phyloP scores from a whole-genome alignment of 768 basidiomycete genomes.

The Rhodotorula babjevae region DNA sequence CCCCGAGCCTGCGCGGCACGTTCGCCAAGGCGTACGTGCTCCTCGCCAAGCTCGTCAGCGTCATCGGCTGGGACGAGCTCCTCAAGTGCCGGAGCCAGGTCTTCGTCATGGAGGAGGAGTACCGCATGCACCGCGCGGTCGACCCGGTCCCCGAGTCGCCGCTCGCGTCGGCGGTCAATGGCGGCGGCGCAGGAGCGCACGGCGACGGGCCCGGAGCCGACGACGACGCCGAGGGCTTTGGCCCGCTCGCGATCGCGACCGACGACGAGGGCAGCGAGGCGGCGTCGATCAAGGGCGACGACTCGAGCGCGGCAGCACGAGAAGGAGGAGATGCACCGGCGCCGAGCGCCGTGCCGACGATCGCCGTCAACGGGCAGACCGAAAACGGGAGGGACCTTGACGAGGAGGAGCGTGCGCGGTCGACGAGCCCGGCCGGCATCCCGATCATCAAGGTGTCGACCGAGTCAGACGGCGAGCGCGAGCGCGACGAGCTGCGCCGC shows the following conservation, averaged over 20 bases:
- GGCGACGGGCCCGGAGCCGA: constrained; percentile 42
- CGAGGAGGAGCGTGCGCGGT: constrained; percentile 43
- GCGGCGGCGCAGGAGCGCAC: constrained; percentile 18
- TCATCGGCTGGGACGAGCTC: constrained; percentile 98
- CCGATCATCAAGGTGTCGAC: constrained; percentile 74
- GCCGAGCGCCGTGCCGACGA: constrained; percentile 42
- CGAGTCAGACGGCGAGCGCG: constrained; percentile 59
- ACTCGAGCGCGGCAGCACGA: constrained; percentile 66
- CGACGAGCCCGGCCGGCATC: constrained; percentile 43
- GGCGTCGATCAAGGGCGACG: constrained; percentile 47
- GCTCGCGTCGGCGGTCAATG: background rate
- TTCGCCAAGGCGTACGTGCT: constrained; percentile 92
- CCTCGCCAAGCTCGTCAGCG: constrained; percentile 80
- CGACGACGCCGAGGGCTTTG: constrained; percentile 41
- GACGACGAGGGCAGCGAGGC: constrained; percentile 43
- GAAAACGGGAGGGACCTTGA: constrained; percentile 38
- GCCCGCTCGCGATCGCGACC: constrained; percentile 61
- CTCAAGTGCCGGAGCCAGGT: constrained; percentile 88
- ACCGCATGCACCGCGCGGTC: constrained; percentile 90
- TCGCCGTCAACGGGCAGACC: constrained; percentile 43
- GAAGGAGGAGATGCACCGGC: constrained; percentile 47
- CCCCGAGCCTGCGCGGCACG: constrained; percentile 87
- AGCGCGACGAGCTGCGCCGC: constrained; percentile 52
- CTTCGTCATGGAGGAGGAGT: constrained; percentile 99
- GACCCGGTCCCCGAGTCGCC: constrained; percentile 35